phyloP scores from a whole-genome alignment of 148 eudicot species.

The Chenopodium formosanum region DNA sequence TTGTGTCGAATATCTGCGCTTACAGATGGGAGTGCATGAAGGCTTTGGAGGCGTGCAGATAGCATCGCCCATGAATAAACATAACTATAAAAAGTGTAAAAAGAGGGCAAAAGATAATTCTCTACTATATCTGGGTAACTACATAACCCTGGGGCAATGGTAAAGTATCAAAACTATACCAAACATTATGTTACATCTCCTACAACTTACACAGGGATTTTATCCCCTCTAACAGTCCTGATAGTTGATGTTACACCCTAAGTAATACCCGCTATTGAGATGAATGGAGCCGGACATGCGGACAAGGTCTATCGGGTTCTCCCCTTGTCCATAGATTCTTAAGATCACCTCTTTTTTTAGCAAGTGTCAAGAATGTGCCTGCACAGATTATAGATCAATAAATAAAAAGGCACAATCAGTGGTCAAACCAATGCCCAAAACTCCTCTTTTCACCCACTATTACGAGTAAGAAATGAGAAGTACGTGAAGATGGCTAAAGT shows the following conservation, averaged over 20 bases:
- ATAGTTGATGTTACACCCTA: slow-evolving; percentile 27
- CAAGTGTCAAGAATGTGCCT: slow-evolving; percentile 79
- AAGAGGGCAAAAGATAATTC: not conserved
- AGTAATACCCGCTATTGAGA: slow-evolving; percentile 23
- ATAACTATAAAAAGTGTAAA: not conserved
- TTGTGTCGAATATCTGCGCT: not conserved
- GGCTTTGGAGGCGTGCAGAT: slow-evolving; percentile 12
- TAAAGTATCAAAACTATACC: slow-evolving; percentile 16
- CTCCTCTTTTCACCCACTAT: not conserved
- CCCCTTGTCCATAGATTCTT: slow-evolving; percentile 78
- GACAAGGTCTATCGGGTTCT: slow-evolving; percentile 76
- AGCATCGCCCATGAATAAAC: slow-evolving; percentile 1
- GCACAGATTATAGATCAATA: slow-evolving; percentile 22
- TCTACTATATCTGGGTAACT: slow-evolving; percentile 17
- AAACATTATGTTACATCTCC: slow-evolving; percentile 36
- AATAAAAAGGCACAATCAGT: not conserved
- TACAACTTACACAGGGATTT: slow-evolving; percentile 35
- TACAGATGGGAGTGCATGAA: not conserved
- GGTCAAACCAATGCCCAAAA: not conserved
- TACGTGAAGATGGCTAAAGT: not conserved
- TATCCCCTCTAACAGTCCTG: slow-evolving; percentile 15
- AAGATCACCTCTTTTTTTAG: slow-evolving; percentile 68
- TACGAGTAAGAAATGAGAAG: not conserved
- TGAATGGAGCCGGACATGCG: slow-evolving; percentile 58
- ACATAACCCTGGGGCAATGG: slow-evolving; percentile 9